Evolutionary conservation across 2,329 filamentous ascomycete species (phyloP), one percentile per base, ranked within the genome.

Genomic region (Cercospora sp.): DNA sequence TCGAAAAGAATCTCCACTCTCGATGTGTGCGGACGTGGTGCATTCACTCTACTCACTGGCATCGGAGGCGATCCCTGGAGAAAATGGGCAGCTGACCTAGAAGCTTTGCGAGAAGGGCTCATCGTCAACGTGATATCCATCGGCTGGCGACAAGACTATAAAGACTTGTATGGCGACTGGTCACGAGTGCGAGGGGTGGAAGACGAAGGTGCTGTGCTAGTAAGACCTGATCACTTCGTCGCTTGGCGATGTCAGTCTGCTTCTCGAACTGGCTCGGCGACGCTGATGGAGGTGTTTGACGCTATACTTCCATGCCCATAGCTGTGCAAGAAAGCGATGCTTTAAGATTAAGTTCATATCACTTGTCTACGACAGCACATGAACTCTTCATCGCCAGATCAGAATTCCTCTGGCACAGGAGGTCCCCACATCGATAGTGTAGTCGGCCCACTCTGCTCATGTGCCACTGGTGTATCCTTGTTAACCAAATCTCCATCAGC

Each of bases 401-500:
- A 64, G 34, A 69, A 69, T 57, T 61, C 66, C 21, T 53, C 51
- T 6, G 76, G 75, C 28, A 77, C 73, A 51, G 76, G 74, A 18
- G 77, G 76, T 1, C 75, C 76, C 76, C 77, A 78, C 16, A 78
- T 75, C 0, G 74, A 70, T 24, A 74, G 63, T 72, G 32, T 28
- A 32, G 10, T 28, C 3, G 76, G 70, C 1, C 73, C 74, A n/a
- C 81, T 82, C 1, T 79, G 80, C 37, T 77, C 76, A 24, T 79
- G 79, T 69, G 69, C 72, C 2, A 76, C 68, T 8, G 75, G 75
- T 10, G 81, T 85, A 69, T 86, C 82, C 68, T 86, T 81, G 71
- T 88, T 88, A 1, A 91, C 84, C 71, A 90, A 73, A 78, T 92
- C 90, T 0, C 90, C 89, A 76, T 91, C 90, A 16, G 89, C 87